Evolutionary conservation across 2,329 filamentous ascomycete genomes (phyloP).

Genomic region (Furcasterigmium furcatum): DNA sequence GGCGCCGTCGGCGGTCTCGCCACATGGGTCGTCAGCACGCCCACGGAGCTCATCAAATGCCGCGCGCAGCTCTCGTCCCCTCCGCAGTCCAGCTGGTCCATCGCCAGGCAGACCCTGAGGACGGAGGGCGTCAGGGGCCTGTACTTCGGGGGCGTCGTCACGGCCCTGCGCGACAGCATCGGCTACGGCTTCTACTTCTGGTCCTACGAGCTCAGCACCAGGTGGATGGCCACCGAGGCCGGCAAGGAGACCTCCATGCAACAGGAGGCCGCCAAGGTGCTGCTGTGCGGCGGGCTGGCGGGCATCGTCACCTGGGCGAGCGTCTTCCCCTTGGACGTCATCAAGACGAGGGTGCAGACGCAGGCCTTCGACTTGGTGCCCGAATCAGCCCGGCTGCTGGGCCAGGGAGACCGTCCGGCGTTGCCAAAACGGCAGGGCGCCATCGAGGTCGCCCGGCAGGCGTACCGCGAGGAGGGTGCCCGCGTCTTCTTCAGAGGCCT

Average conservation of each 20-base stretch:
- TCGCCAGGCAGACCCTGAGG: slow-evolving; percentile 59
- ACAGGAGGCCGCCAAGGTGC: slow-evolving; percentile 56
- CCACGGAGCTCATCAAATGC: slow-evolving; percentile 90
- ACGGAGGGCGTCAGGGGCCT: slow-evolving; percentile 63
- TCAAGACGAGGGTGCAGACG: slow-evolving; percentile 90
- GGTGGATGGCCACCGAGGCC: slow-evolving; percentile 40
- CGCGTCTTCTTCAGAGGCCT: slow-evolving; percentile 70
- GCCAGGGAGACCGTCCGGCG: slow-evolving; percentile 9
- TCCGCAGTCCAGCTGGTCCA: slow-evolving; percentile 55
- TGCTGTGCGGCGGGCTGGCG: slow-evolving; percentile 83
- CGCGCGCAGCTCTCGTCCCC: slow-evolving; percentile 65
- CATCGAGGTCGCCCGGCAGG: slow-evolving; percentile 59
- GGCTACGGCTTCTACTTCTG: slow-evolving; percentile 99
- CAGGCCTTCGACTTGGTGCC: slow-evolving; percentile 40
- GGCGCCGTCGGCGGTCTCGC: slow-evolving; percentile 80
- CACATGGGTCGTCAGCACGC: slow-evolving; percentile 81
- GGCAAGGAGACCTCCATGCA: slow-evolving; percentile 13
- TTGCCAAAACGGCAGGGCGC: slow-evolving; percentile 42
- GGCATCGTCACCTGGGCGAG: slow-evolving; percentile 87
- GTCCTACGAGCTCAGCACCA: slow-evolving; percentile 78
- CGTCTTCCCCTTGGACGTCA: slow-evolving; percentile 85
- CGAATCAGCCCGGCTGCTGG: slow-evolving; percentile 27
- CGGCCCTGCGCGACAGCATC: slow-evolving; percentile 77
- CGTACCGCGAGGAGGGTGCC: slow-evolving; percentile 62
- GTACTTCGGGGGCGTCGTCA: slow-evolving; percentile 79